Conservation (phyloP, 2,329 filamentous ascomycete genomes). For the Onygenales sp. region DNA sequence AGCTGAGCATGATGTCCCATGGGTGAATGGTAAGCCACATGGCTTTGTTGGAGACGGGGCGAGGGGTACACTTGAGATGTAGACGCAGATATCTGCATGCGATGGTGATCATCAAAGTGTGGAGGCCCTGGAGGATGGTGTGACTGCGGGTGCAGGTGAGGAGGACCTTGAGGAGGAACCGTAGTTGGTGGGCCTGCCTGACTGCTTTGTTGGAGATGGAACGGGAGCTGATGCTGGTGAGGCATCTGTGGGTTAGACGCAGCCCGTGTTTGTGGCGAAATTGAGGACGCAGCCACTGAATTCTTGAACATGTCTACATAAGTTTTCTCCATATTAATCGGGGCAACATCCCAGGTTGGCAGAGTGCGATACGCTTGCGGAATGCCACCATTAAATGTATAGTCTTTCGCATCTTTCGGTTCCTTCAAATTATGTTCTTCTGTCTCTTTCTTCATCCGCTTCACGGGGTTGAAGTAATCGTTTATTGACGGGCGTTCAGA, state of each 20-base stretch:
- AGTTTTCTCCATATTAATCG: conserved; percentile 64
- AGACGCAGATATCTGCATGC: conserved; percentile 77
- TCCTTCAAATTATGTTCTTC: conserved; percentile 32
- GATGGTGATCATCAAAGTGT: conserved; percentile 69
- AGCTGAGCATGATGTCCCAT: conserved; percentile 62
- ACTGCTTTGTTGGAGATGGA: conserved; percentile 67
- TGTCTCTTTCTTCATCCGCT: conserved; percentile 60
- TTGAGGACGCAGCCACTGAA: conserved; percentile 49
- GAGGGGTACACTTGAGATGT: conserved; percentile 80
- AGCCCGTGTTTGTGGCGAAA: conserved; percentile 60
- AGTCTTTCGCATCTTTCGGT: conserved; percentile 42
- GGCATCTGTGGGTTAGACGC: conserved; percentile 58
- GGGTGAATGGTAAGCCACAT: conserved; percentile 59
- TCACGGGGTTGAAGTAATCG: conserved; percentile 52
- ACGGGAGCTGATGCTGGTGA: conserved; percentile 75
- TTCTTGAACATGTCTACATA: conserved; percentile 74
- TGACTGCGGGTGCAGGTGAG: conserved; percentile 66
- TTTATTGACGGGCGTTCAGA: conserved; percentile 46
- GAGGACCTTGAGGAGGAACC: conserved; percentile 66
- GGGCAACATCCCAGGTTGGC: conserved; percentile 70
- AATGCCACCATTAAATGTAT: conserved; percentile 70
- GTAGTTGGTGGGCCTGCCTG: conserved; percentile 59
- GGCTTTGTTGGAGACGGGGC: conserved; percentile 61
- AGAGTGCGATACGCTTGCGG: conserved; percentile 74
- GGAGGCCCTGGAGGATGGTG: conserved; percentile 60